Conservation (phyloP, 2,329 filamentous ascomycete species). For the Epichloe coenophiala region DNA sequence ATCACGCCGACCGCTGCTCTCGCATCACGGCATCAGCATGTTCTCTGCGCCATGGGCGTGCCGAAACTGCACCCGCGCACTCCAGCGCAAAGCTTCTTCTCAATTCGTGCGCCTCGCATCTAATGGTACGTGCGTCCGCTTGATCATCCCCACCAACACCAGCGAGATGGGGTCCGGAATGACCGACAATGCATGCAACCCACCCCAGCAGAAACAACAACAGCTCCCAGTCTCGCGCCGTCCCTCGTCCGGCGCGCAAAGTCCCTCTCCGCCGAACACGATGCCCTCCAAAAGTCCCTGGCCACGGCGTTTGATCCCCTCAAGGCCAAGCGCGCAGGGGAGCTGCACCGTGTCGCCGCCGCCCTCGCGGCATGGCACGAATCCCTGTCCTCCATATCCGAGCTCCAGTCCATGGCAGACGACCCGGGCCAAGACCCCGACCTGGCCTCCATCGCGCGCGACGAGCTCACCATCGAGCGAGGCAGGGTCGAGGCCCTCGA, state of each 20-base stretch:
- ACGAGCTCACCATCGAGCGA: constrained; percentile 61
- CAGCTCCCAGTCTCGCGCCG: constrained; percentile 28
- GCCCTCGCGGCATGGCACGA: constrained; percentile 47
- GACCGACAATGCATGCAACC: too few species aligned
- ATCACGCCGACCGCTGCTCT: too few species aligned
- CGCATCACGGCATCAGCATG: constrained; percentile 13
- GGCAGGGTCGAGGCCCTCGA: constrained; percentile 49
- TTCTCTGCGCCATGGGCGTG: constrained; percentile 23
- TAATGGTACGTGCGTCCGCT: constrained; percentile 17
- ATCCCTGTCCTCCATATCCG: constrained; percentile 36
- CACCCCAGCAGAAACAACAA: neutral
- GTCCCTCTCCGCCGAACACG: constrained; percentile 43
- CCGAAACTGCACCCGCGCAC: constrained; percentile 20
- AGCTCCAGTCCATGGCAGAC: constrained; percentile 37
- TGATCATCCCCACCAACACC: neutral
- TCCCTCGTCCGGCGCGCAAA: constrained; percentile 47
- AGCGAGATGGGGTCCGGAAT: neutral
- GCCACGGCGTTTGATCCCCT: constrained; percentile 41
- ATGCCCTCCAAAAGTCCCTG: constrained; percentile 36
- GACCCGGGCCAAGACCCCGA: constrained; percentile 45
- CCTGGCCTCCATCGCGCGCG: constrained; percentile 62
- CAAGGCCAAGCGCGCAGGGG: constrained; percentile 46
- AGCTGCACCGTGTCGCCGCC: constrained; percentile 42
- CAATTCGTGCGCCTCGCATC: constrained; percentile 19
- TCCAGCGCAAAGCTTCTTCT: constrained; percentile 12